Conservation (phyloP, 805 yeast genomes). For the Saturnispora kantuleensis region DNA sequence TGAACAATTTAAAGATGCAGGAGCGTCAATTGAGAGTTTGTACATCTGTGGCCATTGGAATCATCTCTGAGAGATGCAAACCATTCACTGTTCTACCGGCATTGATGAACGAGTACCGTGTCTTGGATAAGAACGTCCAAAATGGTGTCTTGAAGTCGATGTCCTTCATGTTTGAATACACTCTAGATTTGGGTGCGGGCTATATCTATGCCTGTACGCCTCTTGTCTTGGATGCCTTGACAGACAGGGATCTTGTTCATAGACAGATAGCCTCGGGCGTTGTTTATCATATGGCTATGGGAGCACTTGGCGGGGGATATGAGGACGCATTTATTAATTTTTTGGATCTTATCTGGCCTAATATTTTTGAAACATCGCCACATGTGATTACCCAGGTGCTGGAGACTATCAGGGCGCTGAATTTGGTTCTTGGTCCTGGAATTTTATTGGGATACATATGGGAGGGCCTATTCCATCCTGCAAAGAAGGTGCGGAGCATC, state of each 20-base stretch:
- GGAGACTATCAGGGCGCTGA: slow-evolving; percentile 68
- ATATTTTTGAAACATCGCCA: slow-evolving; percentile 88
- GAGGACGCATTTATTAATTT: slow-evolving; percentile 81
- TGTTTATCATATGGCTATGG: slow-evolving; percentile 69
- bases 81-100: slow-evolving; percentile 94
- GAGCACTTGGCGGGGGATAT: slow-evolving; percentile 62
- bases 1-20: slow-evolving; percentile 81
- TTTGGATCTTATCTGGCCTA: slow-evolving; percentile 76
- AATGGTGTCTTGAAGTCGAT: slow-evolving; percentile 90
- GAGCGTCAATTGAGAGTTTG: slow-evolving; percentile 95
- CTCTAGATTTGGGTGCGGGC: slow-evolving; percentile 69
- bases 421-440: slow-evolving; percentile 70
- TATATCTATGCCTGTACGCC: slow-evolving; percentile 76
- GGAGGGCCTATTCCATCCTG: slow-evolving; percentile 91
- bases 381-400: slow-evolving; percentile 80
- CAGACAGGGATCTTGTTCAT: slow-evolving; percentile 85
- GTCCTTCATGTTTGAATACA: slow-evolving; percentile 86
- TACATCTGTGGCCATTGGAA: slow-evolving; percentile 96
- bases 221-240: slow-evolving; percentile 77
- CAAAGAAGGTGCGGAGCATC: slow-evolving; percentile 70
- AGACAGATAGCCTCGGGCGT: slow-evolving; percentile 93
- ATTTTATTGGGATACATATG: slow-evolving; percentile 63
- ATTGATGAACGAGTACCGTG: slow-evolving; percentile 86
- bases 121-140: slow-evolving; percentile 88
- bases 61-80: slow-evolving; percentile 86